Evolutionary conservation across 2,329 filamentous ascomycete species (phyloP).

Genomic region (Trichoderma brevicompactum): DNA sequence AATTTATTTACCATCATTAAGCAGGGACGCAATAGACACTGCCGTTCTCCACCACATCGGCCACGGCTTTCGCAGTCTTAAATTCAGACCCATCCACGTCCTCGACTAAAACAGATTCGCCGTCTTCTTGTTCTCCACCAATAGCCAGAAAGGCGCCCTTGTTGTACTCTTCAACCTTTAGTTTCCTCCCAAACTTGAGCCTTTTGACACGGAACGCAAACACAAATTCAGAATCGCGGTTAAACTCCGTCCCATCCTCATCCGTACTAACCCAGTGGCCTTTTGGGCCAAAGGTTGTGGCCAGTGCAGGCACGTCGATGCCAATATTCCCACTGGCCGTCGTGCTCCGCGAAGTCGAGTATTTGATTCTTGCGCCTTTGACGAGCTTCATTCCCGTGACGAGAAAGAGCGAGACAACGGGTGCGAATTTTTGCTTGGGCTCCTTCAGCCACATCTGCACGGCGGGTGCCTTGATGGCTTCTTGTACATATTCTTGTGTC

Average conservation of each 20-base stretch:
- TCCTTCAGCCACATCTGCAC: constrained; percentile 9
- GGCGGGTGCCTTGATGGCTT: constrained; percentile 5
- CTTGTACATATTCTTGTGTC: constrained; percentile 1
- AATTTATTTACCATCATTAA: neutral
- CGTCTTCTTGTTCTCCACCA: neutral
- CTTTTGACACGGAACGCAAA: constrained; percentile 19
- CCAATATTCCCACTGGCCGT: neutral
- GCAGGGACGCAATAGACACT: neutral
- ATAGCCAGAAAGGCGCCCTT: constrained; percentile 4
- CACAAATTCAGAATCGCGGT: neutral
- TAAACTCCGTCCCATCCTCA: neutral
- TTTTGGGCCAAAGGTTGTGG: neutral
- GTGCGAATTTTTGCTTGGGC: neutral
- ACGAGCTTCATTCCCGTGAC: constrained; percentile 15
- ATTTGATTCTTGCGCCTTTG: constrained; percentile 4
- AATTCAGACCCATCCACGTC: constrained; percentile 6
- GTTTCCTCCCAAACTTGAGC: neutral
- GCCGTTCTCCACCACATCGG: neutral
- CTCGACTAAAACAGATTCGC: neutral
- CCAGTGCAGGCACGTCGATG: neutral
- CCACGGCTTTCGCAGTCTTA: neutral
- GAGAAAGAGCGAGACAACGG: constrained; percentile 12
- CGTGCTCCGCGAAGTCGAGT: neutral
- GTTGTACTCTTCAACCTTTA: neutral
- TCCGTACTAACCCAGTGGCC: neutral